Conservation (phyloP, 805 yeast species). For the Candida jianshihensis region DNA sequence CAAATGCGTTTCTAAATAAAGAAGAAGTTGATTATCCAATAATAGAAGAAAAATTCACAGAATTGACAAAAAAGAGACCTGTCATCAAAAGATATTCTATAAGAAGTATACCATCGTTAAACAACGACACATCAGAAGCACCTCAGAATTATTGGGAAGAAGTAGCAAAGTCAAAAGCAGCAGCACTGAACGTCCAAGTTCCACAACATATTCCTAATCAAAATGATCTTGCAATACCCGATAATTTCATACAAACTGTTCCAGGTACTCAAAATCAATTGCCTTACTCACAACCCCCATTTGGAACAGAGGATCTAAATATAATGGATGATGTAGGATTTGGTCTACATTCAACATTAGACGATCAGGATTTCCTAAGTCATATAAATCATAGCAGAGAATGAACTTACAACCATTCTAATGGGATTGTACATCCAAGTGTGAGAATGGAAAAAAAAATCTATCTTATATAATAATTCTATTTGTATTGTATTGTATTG, state of each 20-base stretch:
- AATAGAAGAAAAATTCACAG: slow-evolving; percentile 4
- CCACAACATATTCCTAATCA: background rate
- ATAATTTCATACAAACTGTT: slow-evolving; percentile 1
- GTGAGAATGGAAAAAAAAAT: too few relatives aligned
- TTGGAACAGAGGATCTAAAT: slow-evolving; percentile 15
- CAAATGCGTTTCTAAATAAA: slow-evolving; percentile 5
- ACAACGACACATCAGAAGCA: slow-evolving; percentile 14
- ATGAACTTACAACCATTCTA: slow-evolving; percentile 2
- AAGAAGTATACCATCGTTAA: slow-evolving; percentile 9
- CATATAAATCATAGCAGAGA: slow-evolving; percentile 30
- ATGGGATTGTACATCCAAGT: background rate
- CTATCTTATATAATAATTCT: background rate
- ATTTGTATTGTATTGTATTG: too few relatives aligned
- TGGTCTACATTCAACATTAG: slow-evolving; percentile 22
- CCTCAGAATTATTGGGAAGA: slow-evolving; percentile 21
- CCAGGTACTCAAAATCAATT: slow-evolving; percentile 5
- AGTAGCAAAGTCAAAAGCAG: slow-evolving; percentile 10
- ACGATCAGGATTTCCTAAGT: slow-evolving; percentile 29
- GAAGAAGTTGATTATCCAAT: slow-evolving; percentile 2
- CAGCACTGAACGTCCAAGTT: background rate
- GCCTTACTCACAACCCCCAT: slow-evolving; percentile 6
- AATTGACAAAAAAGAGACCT: slow-evolving; percentile 5
- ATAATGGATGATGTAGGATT: slow-evolving; percentile 29
- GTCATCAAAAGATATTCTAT: slow-evolving; percentile 3
- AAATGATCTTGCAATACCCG: slow-evolving; percentile 2